Conservation (phyloP, 352 stramenopile species). For the Albugo laibachii region DNA sequence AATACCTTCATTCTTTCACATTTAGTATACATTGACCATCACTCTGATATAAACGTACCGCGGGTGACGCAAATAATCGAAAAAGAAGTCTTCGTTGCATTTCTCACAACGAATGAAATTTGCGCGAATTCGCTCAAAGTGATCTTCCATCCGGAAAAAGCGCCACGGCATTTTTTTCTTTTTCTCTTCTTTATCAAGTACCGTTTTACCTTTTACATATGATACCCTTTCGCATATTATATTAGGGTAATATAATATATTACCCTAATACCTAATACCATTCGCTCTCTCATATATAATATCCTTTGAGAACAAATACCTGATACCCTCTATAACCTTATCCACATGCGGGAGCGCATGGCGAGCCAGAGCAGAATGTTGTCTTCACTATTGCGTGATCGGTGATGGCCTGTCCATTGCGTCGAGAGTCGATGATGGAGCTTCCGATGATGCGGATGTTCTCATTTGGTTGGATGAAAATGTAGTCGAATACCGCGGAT, state of each 20-base stretch:
- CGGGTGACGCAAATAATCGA: conserved; percentile 54
- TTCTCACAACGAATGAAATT: conserved; percentile 67
- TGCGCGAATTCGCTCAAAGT: conserved; percentile 37
- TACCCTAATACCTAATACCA: no score
- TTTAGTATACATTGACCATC: background rate
- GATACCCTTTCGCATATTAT: no score
- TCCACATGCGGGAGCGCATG: no score
- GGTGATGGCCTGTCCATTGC: conserved; percentile 23
- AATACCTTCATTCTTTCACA: conserved; percentile 23
- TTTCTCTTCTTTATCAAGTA: no score
- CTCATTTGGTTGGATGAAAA: conserved; percentile 30
- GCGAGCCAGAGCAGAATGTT: conserved; percentile 27
- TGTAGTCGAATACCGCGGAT: conserved; percentile 42
- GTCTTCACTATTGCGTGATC: conserved; percentile 42
- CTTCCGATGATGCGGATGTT: conserved; percentile 17
- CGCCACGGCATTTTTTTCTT: background rate
- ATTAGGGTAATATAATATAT: no score
- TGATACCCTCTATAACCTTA: no score
- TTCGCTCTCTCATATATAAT: no score
- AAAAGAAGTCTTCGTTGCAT: conserved; percentile 68
- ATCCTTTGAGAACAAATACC: no score
- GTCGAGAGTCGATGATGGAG: conserved; percentile 24
- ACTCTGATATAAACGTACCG: no score
- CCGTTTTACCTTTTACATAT: no score
- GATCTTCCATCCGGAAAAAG: conserved; percentile 27